Evolutionary conservation across 1,284 basidiomycete species (phyloP), one percentile per base, ranked within the genome.

Genomic region (Ceratobasidium theobromae): DNA sequence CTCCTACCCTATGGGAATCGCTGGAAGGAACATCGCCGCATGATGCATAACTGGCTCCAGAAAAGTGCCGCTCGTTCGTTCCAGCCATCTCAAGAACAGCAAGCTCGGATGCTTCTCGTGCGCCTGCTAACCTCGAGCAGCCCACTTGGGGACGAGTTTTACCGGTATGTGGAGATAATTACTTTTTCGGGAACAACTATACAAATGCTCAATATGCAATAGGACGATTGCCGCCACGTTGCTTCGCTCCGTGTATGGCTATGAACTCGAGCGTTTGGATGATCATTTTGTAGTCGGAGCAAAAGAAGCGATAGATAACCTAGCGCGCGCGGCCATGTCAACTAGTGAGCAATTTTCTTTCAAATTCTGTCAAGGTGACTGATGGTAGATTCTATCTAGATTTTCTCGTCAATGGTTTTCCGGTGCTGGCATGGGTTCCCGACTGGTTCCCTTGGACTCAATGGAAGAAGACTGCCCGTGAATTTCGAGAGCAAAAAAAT

Each of bases 41-140:
- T 65, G 60, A 45, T 65, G 51, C 60, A 65, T 27, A 28, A 38
- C 8, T 65, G 60, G 60, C 49, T 65, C 5, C 60, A 65, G 11
- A 65, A 65, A 38, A 45, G 40, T 18, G 38, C 60, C 8, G 18
- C 40, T 12, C 33, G 18, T 3, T 52, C 60, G 18, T 65, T 53
- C 45, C 51, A 43, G 9, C 38, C 25, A 32, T 51, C 60, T 27
- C 60, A 65, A 21, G 27, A 65, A 21, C 35, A 46, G 18, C 60
- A 65, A 30, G 9, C 49, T 16, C 35, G 60, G 21, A 21, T 65
- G 51, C 51, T 65, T 23, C 51, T 65, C 23, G 46, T 18, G 1
- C 60, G 49, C 12, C 46, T 65, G 2, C 21, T 65, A 27, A 32
- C 8, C 14, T 65, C 60, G 27, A n/a, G 14, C 2, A 25, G 33